These are phyloP conservation scores for Parastagonospora nodorum DNA, from an alignment of 2,329 filamentous ascomycete species.

Conservation along the genomic window DNA sequence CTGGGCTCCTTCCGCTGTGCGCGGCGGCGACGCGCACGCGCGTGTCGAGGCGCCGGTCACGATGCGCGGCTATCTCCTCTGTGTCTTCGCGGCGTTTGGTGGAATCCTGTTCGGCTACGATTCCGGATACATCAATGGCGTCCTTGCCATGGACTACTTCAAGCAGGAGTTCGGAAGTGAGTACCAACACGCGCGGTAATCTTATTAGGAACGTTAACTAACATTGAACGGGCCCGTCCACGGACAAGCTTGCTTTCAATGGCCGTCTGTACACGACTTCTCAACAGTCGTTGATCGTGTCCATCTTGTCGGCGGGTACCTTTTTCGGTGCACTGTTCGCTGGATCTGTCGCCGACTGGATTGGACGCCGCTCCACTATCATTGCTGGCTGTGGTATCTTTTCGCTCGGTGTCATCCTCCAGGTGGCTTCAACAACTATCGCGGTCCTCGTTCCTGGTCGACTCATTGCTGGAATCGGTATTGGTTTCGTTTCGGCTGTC, in stretches of 20 bases:
- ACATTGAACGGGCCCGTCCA: constrained; percentile 59
- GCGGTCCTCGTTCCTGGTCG: constrained; percentile 45
- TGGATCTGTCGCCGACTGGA: constrained; percentile 67
- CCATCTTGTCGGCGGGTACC: constrained; percentile 84
- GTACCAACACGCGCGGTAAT: constrained; percentile 4
- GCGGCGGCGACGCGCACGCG: constrained; percentile 49
- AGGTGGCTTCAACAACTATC: constrained; percentile 42
- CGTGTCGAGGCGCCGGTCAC: constrained; percentile 60
- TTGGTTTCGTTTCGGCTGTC: constrained; percentile 47
- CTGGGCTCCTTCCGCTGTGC: constrained; percentile 30
- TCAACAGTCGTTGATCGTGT: constrained; percentile 75
- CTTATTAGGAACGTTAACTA: not conserved
- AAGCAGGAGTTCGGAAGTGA: constrained; percentile 49
- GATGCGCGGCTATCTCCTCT: constrained; percentile 52
- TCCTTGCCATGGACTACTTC: constrained; percentile 54
- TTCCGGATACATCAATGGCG: constrained; percentile 75
- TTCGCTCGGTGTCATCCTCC: constrained; percentile 45
- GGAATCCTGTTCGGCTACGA: constrained; percentile 80
- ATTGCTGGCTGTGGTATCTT: constrained; percentile 44
- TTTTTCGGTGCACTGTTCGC: constrained; percentile 75
- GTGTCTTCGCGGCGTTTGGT: constrained; percentile 56
- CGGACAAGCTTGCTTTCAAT: constrained; percentile 46
- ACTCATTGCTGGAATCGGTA: constrained; percentile 47
- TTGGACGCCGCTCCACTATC: constrained; percentile 71
- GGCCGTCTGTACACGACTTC: constrained; percentile 41